Percentiles rank a stretch among this genome's conserved stretches.
Conservation (phyloP, 805 yeast species). For the Suhomyces kilbournensis region DNA sequence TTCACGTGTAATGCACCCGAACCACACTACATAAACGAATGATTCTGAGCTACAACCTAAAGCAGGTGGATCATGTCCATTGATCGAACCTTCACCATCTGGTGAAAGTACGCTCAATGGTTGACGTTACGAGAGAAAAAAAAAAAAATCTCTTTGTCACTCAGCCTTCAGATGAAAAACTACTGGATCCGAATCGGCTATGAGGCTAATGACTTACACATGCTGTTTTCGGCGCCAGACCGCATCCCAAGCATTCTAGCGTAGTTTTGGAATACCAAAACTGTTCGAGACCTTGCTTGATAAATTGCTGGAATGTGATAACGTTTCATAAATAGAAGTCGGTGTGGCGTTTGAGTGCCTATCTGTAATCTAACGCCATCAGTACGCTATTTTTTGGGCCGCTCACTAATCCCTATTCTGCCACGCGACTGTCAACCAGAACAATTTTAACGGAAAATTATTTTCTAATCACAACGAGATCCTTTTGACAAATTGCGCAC, state of each 20-base stretch:
- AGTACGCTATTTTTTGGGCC: background rate
- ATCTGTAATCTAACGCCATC: background rate
- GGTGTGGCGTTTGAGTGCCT: background rate
- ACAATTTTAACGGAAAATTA: background rate
- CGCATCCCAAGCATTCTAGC: background rate
- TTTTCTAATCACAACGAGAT: background rate
- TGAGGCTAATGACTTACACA: background rate
- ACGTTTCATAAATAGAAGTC: background rate
- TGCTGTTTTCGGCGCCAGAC: background rate
- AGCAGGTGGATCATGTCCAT: background rate
- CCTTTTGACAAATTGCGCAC: background rate
- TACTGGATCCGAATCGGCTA: background rate
- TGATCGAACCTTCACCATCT: background rate
- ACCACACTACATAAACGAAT: background rate
- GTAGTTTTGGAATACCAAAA: background rate
- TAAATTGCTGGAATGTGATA: background rate
- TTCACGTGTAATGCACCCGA: background rate
- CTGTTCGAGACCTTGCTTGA: background rate
- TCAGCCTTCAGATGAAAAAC: background rate
- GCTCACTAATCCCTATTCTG: background rate
- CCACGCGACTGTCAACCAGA: background rate
- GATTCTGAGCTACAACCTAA: background rate
- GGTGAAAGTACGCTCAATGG: background rate
- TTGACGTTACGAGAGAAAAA: background rate
- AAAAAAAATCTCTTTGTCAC: background rate